phyloP scores from a whole-genome alignment of 306 rosid genomes.

The Trifolium dubium region DNA sequence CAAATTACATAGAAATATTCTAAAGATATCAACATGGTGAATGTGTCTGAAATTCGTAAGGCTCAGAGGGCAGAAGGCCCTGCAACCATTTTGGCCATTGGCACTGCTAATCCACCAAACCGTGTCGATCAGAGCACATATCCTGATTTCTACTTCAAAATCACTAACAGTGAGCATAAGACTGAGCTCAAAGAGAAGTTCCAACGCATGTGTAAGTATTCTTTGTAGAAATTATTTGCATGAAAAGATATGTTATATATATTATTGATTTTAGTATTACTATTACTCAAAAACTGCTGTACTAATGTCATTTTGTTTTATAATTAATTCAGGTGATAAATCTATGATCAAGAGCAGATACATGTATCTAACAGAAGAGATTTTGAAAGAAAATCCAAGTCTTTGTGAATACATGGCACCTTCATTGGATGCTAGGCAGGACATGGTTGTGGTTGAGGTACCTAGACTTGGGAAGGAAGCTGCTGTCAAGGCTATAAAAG shows the following conservation, averaged over 20 bases:
- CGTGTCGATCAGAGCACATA: too few species aligned
- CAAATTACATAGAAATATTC: not conserved
- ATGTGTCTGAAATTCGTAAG: not conserved
- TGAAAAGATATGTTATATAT: too few species aligned
- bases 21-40: not conserved
- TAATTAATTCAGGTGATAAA: slow-evolving; percentile 37
- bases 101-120: not conserved
- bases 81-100: not conserved
- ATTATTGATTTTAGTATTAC: too few species aligned
- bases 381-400: not conserved
- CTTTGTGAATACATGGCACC: not conserved
- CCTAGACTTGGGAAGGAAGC: not conserved
- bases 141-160: not conserved
- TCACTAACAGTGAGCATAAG: not conserved
- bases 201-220: not conserved
- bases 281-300: too few species aligned
- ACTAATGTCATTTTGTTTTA: too few species aligned
- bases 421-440: not conserved
- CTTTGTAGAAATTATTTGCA: too few species aligned
- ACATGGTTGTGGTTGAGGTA: not conserved
- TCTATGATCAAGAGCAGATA: not conserved
- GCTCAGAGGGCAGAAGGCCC: not conserved
- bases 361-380: not conserved
- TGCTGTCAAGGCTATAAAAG: not conserved
- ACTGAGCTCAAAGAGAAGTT: not conserved